Percentiles rank a stretch among this genome's conserved stretches.
phyloP scores from a whole-genome alignment of 2,329 filamentous ascomycete genomes.

The Fusarium abutilonis region DNA sequence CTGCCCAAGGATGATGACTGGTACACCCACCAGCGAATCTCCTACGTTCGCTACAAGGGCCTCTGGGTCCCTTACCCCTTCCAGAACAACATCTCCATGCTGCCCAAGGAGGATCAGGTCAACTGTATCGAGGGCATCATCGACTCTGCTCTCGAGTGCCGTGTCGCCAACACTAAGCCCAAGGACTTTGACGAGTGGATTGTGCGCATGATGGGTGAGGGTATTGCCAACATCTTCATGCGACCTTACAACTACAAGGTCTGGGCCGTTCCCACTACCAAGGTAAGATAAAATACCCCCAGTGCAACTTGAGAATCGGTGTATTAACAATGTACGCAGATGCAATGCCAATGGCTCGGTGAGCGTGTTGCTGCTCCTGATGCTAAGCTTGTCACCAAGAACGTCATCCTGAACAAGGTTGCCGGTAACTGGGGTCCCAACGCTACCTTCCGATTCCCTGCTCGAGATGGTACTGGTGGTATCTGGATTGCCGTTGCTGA shows the following conservation, averaged over 20 bases:
- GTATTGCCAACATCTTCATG: conserved; percentile 97
- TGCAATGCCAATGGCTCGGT: conserved; percentile 98
- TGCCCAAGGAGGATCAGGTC: conserved; percentile 97
- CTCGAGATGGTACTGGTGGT: conserved; percentile 92
- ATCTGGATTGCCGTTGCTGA: conserved; percentile 99
- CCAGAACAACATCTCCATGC: conserved; percentile 99
- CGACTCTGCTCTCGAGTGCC: conserved; percentile 87
- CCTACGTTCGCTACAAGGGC: conserved; percentile 96
- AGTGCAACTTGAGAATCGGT: background rate
- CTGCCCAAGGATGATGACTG: conserved; percentile 94
- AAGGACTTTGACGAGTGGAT: conserved; percentile 99
- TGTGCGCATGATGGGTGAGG: conserved; percentile 86
- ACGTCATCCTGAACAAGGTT: conserved; percentile 94
- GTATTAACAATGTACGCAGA: conserved; percentile 62
- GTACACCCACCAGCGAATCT: conserved; percentile 98
- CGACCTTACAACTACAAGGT: conserved; percentile 99
- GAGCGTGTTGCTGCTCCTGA: conserved; percentile 98
- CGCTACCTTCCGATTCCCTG: conserved; percentile 97
- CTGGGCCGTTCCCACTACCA: conserved; percentile 97
- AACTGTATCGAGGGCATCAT: conserved; percentile 95
- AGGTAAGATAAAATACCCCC: conserved; percentile 65
- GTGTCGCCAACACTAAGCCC: conserved; percentile 89
- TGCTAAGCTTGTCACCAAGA: conserved; percentile 91
- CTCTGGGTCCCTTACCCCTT: conserved; percentile 99
- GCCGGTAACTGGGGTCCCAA: conserved; percentile 99